Conservation (phyloP, 371 early-diverging fungal species). For the Mucor circinelloides region DNA sequence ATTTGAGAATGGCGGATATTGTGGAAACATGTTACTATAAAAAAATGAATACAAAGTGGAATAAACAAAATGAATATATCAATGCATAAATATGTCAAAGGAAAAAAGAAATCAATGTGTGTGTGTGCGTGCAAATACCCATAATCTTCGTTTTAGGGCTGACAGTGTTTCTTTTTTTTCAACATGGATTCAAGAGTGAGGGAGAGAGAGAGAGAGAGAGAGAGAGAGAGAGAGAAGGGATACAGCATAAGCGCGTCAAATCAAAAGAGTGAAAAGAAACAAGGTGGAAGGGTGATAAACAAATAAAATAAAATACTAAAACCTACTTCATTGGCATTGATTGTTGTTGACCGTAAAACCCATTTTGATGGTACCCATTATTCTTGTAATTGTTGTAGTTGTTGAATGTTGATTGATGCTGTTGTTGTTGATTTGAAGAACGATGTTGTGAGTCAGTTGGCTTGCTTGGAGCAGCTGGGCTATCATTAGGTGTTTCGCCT, state of each 20-base stretch:
- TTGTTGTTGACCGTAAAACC: not conserved
- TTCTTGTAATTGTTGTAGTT: conserved; percentile 1
- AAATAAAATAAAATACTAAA: conserved; percentile 1
- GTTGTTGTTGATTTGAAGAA: not conserved
- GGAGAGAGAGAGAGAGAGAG: no score
- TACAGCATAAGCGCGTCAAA: not conserved
- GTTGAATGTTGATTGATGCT: conserved; percentile 1
- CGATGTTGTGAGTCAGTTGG: not conserved
- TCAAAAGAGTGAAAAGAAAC: not conserved
- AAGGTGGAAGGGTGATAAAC: not conserved
- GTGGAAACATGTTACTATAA: conserved; percentile 14
- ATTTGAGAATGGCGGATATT: conserved; percentile 15
- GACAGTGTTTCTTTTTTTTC: not conserved
- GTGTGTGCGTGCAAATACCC: not conserved
- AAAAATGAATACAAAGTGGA: not conserved
- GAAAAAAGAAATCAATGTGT: not conserved
- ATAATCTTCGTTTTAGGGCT: not conserved
- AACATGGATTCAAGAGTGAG: no score
- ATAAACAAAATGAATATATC: not conserved
- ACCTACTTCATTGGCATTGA: conserved; percentile 25
- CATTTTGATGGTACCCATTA: not conserved
- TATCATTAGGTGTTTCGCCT: not conserved
- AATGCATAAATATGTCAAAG: not conserved
- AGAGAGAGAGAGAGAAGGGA: no score
- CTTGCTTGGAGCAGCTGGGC: not conserved